Evolutionary conservation across 495 filamentous ascomycete genomes (phyloP), one percentile per base, ranked within the genome.

Genomic region (Trichoderma reesei): DNA sequence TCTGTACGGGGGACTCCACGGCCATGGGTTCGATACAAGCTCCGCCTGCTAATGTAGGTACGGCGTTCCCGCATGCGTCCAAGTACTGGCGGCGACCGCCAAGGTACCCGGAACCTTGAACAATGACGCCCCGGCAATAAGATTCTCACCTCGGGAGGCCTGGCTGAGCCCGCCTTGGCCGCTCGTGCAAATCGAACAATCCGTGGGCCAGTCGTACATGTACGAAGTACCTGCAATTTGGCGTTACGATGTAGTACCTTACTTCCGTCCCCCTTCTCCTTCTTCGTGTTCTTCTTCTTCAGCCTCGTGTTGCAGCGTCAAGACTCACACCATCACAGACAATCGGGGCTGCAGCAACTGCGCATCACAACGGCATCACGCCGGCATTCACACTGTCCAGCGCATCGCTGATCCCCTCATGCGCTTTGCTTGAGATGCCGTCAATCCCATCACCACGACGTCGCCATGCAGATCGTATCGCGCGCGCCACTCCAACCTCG

Each of bases 121-220:
- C 13, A 3, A 44, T n/a, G 5, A n/a, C 41, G 13, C 41, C 16
- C 7, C 14, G 18, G 4, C 8, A 56, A 56, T 33, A 56, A 33
- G 51, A 34, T 33, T 56, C 51, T 56, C 26, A 56, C 26, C 51
- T 56, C 51, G 51, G 51, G 51, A 56, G 20, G 48, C 48, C 26
- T 26, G 26, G 26, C 26, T 26, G 26, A 26, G 18, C 48, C 33
- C 33, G 48, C 18, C 48, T 31, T 18, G 51, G 51, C 26, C 51
- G 51, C 14, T 26, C 26, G 26, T 26, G 26, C 26, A 26, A 56
- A 56, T 56, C 51, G 51, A 56, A 34, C 51, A 56, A 34, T 13
- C 14, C 51, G 9, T 56, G 20, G 51, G 51, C 51, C 51, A 10
- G 34, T 10, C 20, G 26, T 26, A 26, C 26, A 26, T 26, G 26